A percentile compares a stretch with the other conserved stretches of the same genome.
These are phyloP conservation scores for Mycena rebaudengoi DNA, from an alignment of 768 basidiomycete species.

Conservation along the genomic window DNA sequence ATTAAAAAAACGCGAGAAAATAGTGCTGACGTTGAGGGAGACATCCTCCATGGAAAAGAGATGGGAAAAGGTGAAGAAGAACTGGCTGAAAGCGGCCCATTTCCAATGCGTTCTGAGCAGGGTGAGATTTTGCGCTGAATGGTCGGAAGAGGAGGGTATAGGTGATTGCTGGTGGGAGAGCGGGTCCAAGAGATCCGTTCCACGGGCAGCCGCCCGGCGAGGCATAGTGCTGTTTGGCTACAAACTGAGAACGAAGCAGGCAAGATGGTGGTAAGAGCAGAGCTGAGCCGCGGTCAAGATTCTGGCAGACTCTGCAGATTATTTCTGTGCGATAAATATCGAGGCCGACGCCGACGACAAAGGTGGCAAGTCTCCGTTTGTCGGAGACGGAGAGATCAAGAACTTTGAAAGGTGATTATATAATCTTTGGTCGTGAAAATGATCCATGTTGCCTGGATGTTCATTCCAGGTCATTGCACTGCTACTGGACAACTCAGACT, in stretches of 20 bases:
- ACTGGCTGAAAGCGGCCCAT: constrained; percentile 93
- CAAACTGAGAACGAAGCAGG: background rate
- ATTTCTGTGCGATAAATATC: too few species aligned
- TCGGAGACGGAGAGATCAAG: too few species aligned
- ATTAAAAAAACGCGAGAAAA: constrained; percentile 18
- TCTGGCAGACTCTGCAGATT: too few species aligned
- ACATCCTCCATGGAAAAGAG: constrained; percentile 79
- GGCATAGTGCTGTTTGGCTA: constrained; percentile 52
- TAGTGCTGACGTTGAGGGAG: constrained; percentile 62
- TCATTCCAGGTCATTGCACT: too few species aligned
- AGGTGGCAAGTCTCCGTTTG: too few species aligned
- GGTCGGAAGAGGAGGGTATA: background rate
- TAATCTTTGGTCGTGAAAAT: too few species aligned
- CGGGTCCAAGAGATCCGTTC: constrained; percentile 26
- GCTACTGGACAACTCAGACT: too few species aligned
- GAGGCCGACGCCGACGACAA: too few species aligned
- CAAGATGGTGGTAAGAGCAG: background rate
- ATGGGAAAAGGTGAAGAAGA: constrained; percentile 84
- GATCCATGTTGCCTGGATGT: too few species aligned
- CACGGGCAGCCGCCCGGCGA: constrained; percentile 59
- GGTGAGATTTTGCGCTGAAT: constrained; percentile 47
- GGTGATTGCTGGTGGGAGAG: constrained; percentile 9
- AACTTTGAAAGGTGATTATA: too few species aligned
- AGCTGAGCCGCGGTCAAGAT: background rate
- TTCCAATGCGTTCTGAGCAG: constrained; percentile 84